phyloP scores from a whole-genome alignment of 768 basidiomycete genomes.

The Rhodotorula kratochvilovae region DNA sequence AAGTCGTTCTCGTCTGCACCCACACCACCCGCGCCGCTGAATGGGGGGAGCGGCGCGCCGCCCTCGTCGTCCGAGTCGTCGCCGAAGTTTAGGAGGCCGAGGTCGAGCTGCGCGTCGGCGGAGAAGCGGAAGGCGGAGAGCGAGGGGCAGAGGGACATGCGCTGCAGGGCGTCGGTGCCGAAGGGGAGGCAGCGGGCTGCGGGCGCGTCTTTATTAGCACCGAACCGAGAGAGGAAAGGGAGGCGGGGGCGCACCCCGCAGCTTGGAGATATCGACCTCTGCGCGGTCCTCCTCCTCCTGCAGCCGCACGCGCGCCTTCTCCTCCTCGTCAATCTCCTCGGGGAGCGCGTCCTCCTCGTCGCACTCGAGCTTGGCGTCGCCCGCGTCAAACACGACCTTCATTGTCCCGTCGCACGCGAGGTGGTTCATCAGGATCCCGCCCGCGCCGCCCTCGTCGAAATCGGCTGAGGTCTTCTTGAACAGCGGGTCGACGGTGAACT shows the following conservation, averaged over 20 bases:
- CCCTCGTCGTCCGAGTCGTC: conserved; percentile 51
- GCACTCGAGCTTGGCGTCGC: conserved; percentile 30
- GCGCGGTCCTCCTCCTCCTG: conserved; percentile 16
- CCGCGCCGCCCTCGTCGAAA: conserved; percentile 96
- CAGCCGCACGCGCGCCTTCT: neutral
- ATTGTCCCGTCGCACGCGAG: conserved; percentile 76
- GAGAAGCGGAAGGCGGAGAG: conserved; percentile 25
- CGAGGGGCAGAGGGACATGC: conserved; percentile 27
- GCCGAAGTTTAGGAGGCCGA: conserved; percentile 51
- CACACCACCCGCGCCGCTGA: conserved; percentile 4
- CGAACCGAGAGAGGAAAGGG: neutral
- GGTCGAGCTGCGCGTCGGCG: conserved; percentile 53
- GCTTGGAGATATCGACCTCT: conserved; percentile 3
- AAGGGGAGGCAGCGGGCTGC: neutral
- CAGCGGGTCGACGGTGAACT: conserved; percentile 91
- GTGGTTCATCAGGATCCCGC: conserved; percentile 95
- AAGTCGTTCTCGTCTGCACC: conserved; percentile 45
- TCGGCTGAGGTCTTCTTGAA: conserved; percentile 98
- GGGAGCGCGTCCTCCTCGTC: conserved; percentile 16
- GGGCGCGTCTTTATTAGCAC: neutral
- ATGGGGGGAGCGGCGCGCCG: conserved; percentile 41
- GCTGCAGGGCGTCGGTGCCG: neutral
- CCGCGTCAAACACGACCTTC: conserved; percentile 69
- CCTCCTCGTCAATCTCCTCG: neutral
- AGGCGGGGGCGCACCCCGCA: conserved; percentile 1